Base-by-base conservation (phyloP, 148 eudicot species). In the Spergularia marina region DNA sequence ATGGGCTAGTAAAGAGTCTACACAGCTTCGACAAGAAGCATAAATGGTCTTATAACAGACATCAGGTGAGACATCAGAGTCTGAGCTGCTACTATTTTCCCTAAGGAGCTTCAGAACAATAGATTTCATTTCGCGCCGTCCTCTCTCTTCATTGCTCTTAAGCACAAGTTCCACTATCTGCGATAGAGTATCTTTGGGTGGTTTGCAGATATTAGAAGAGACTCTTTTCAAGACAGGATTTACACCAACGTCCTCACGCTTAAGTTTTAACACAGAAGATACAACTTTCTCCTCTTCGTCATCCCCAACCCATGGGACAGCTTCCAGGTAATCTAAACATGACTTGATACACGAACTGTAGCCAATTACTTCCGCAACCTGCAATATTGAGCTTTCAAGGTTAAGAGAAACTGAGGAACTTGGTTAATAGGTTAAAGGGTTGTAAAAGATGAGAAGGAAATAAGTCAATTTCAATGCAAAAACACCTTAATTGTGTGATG, bases 271-370 rank as follows among this genome's bases (percentile, higher is more conserved):
- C 47, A 94, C 89, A 3, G 94, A 90, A 65, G 93, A 84, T 57
- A 94, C 88, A n/a, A 94, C 98, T 64, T 87, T 92, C 54, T 92
- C 90, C 76, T 94, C 98, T 85, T 94, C 98, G 57, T 94, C 98
- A 73, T 95, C 96, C 49, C 98, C 96, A 52, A 91, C 92, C 98
- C 98, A 94, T 53, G 98, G 98, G 67, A 81, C 96, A n/a, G 98
- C 98, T 78, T 94, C 97, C 80, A 94, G 81, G 85, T 91, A 92
- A 65, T 92, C 90, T 74, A 94, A 85, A 72, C 98, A 90, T 39
- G 91, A 84, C 59, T 84, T 74, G 34, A 92, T 83, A 77, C 98
- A 94, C 13, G 87, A 76, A 52, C 75, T 84, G 80, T 82, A 94
- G 25, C 92, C 92, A 59, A 94, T 87, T 18, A 81, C 78, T 78